Conservation (phyloP, 495 filamentous ascomycete species). For the Collariella sp. region DNA sequence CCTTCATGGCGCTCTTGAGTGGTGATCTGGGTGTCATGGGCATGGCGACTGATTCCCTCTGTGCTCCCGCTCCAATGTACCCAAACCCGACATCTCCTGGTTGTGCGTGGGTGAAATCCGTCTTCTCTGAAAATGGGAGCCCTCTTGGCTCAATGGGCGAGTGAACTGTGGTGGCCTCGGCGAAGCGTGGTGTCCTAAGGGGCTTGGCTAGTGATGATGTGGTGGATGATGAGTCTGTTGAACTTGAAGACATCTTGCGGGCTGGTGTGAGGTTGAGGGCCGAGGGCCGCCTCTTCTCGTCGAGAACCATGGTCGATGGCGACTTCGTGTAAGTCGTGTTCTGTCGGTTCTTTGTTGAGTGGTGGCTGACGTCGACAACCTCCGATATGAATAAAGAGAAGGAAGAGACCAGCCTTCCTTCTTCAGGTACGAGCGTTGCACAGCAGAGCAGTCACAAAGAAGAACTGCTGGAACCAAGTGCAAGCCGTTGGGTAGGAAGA, state of each 20-base stretch:
- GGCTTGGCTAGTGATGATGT: slow-evolving; percentile 57
- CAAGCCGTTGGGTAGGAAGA: slow-evolving; percentile 19
- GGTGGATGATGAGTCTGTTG: slow-evolving; percentile 45
- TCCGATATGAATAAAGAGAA: slow-evolving; percentile 18
- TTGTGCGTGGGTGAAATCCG: slow-evolving; percentile 52
- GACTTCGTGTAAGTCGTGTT: slow-evolving; percentile 17
- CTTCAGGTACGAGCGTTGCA: slow-evolving; percentile 11
- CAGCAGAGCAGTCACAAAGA: slow-evolving; percentile 13
- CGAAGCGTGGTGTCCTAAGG: slow-evolving; percentile 77
- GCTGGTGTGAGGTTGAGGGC: slow-evolving; percentile 41
- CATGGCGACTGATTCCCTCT: slow-evolving; percentile 39
- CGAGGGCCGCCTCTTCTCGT: slow-evolving; percentile 44
- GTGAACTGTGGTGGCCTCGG: slow-evolving; percentile 80
- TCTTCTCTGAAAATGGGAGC: slow-evolving; percentile 60
- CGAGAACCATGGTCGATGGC: slow-evolving; percentile 19
- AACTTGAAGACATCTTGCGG: slow-evolving; percentile 41
- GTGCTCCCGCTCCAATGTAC: slow-evolving; percentile 61
- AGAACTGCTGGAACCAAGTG: slow-evolving; percentile 8
- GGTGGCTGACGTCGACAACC: slow-evolving; percentile 8
- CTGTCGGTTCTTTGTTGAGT: slow-evolving; percentile 13
- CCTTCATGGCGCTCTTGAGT: slow-evolving; percentile 77
- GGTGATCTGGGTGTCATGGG: slow-evolving; percentile 62
- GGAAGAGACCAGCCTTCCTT: slow-evolving; percentile 31
- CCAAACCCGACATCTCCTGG: slow-evolving; percentile 86
- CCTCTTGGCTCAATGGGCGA: slow-evolving; percentile 62